These are phyloP conservation scores for Penicillium sp. DNA, from an alignment of 2,329 filamentous ascomycete genomes.

Conservation along the genomic window DNA sequence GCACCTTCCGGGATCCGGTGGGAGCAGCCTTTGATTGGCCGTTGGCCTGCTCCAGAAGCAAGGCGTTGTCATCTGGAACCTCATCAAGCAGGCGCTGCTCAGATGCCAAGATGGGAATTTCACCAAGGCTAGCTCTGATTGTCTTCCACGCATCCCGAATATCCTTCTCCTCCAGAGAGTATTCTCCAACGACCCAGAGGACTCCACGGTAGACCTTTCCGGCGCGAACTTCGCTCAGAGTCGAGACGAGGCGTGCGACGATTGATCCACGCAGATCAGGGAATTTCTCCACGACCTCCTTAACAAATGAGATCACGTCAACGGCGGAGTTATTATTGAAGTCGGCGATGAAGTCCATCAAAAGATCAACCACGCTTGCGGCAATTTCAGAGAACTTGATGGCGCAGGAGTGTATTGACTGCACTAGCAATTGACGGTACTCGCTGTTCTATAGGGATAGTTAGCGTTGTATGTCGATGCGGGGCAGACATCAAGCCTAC, in stretches of 20 bases:
- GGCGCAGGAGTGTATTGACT: constrained; percentile 96
- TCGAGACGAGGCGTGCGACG: constrained; percentile 83
- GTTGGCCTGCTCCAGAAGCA: constrained; percentile 70
- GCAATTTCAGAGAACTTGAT: constrained; percentile 99
- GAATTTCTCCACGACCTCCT: constrained; percentile 98
- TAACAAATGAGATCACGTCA: constrained; percentile 97
- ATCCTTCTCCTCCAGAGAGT: constrained; percentile 88
- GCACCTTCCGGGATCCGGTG: constrained; percentile 83
- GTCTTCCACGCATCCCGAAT: constrained; percentile 97
- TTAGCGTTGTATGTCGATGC: constrained; percentile 20
- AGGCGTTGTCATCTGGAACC: constrained; percentile 68
- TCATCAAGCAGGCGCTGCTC: constrained; percentile 91
- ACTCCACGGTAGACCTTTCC: constrained; percentile 97
- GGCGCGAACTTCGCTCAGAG: constrained; percentile 87
- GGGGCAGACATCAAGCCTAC: constrained; percentile 30
- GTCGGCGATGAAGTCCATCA: constrained; percentile 99
- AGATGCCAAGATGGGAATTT: constrained; percentile 94
- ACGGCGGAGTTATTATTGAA: constrained; percentile 97
- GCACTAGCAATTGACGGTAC: constrained; percentile 91
- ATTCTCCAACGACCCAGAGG: constrained; percentile 97
- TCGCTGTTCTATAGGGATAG: constrained; percentile 66
- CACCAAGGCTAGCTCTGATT: constrained; percentile 88
- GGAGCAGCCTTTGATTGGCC: constrained; percentile 77
- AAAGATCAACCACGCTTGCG: constrained; percentile 88
- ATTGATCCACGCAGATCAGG: constrained; percentile 85